These are phyloP conservation scores for Mycena galopus DNA, from an alignment of 768 basidiomycete species.

Conservation along the genomic window DNA sequence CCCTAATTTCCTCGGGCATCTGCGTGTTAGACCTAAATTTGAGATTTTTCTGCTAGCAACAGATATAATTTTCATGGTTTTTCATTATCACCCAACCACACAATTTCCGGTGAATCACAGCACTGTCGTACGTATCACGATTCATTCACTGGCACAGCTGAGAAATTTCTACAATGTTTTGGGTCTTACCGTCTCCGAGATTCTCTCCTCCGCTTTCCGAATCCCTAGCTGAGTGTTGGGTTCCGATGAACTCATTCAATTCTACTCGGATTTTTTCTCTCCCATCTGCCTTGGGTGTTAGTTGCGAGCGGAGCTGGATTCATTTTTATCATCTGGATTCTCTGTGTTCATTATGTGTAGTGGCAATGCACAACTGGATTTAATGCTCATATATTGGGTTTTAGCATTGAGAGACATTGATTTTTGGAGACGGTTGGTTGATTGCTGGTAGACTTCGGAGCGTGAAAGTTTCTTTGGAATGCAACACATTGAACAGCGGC, in stretches of 20 bases:
- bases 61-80: conserved; percentile 1
- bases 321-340: conserved; percentile 7
- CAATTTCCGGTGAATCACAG: conserved; percentile 1
- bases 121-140: conserved; percentile 3
- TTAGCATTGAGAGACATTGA: conserved; percentile 5
- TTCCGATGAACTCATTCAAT: background rate
- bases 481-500: conserved; percentile 5
- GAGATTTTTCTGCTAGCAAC: conserved; percentile 7
- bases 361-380: conserved; percentile 2
- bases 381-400: conserved; percentile 3
- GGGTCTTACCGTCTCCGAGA: conserved; percentile 5
- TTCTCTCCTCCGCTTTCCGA: conserved; percentile 1
- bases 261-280: conserved; percentile 1
- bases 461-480: conserved; percentile 5
- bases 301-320: conserved; percentile 6
- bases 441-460: conserved; percentile 7
- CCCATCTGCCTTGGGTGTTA: conserved; percentile 4
- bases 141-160: conserved; percentile 6
- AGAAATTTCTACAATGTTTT: background rate
- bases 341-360: conserved; percentile 2
- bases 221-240: background rate
- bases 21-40: background rate
- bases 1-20: background rate
- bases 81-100: background rate
- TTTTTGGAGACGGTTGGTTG: conserved; percentile 4